These are phyloP conservation scores for Tricholoma bakamatsutake DNA, from an alignment of 768 basidiomycete genomes.

Conservation along the genomic window DNA sequence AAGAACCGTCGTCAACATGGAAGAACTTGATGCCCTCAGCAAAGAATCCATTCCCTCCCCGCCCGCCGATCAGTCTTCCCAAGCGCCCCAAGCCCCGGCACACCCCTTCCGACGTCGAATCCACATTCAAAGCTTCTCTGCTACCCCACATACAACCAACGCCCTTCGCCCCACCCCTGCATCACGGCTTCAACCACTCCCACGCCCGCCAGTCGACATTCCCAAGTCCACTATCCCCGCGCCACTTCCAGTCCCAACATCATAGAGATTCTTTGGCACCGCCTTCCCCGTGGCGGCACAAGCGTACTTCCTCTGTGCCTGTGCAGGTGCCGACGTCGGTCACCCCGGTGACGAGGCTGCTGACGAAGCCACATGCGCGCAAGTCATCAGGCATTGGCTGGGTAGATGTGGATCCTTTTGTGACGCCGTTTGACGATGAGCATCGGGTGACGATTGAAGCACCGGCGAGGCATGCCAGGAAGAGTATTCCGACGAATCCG, in stretches of 20 bases:
- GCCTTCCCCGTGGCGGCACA: constrained; percentile 13
- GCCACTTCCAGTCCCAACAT: constrained; percentile 4
- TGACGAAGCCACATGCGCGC: constrained; percentile 38
- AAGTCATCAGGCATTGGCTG: constrained; percentile 24
- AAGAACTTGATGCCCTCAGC: constrained; percentile 23
- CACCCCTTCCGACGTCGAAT: constrained; percentile 29
- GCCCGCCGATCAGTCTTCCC: constrained; percentile 21
- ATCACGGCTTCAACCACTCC: constrained; percentile 26
- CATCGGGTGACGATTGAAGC: constrained; percentile 27
- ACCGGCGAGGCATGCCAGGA: constrained; percentile 23
- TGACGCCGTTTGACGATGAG: constrained; percentile 79
- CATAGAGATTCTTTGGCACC: not conserved
- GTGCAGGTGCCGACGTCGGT: constrained; percentile 15
- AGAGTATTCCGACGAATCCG: constrained; percentile 49
- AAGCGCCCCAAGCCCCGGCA: constrained; percentile 24
- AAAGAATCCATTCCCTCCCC: constrained; percentile 16
- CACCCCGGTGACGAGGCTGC: constrained; percentile 39
- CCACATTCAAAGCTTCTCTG: constrained; percentile 18
- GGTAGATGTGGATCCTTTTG: constrained; percentile 48
- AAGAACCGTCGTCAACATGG: constrained; percentile 23
- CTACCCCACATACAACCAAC: constrained; percentile 10
- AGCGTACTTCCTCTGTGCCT: constrained; percentile 17
- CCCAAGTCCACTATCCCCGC: not conserved
- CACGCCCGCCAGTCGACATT: not conserved
- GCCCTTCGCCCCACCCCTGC: constrained; percentile 23